Evolutionary conservation across 208 protist genomes (phyloP), one percentile per base, ranked within the genome.

Genomic region (Eutreptiella sp.): DNA sequence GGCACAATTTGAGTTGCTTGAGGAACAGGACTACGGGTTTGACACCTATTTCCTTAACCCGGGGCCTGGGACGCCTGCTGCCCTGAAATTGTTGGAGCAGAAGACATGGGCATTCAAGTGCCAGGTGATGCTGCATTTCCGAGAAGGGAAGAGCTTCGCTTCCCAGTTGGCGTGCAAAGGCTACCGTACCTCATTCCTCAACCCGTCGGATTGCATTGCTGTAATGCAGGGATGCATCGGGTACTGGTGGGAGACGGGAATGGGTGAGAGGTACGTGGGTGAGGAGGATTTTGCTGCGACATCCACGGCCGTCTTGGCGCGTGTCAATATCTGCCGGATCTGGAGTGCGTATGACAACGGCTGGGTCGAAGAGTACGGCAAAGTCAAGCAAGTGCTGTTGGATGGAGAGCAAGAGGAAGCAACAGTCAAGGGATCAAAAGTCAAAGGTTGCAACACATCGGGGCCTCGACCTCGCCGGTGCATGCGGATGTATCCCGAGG

Each of bases 171-270:
- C 50, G 36, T 41, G 39, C 14, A 33, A 57, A 7, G 36, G 29
- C 16, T 41, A 39, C 31, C 31, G 36, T 9, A 24, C 50, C 16
- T 24, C 50, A 9, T n/a, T 57, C 9, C 50, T 57, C 16, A 57
- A 57, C 50, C 50, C 50, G 14, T 42, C 11, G n/a, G 50, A 57
- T 57, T 57, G 50, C 50, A 57, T 57, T 23, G 50, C 50, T 11
- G 50, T 57, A 26, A 57, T 57, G 50, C 50, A 57, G 28, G 50
- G 50, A 19, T 26, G 33, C 31, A 57, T 57, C 36, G 50, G 50
- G 28, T 57, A 57, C 50, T 57, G 39, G 11, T 57, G 50, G 50
- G 50, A 57, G 23, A 7, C 39, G n/a, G 50, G 50, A 9, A 7
- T 24, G 9, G 50, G 50, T n/a, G 50, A 57, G 11, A 7, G 50